Conservation (phyloP, 352 stramenopile species). For the Phytopythium oedochilum region DNA sequence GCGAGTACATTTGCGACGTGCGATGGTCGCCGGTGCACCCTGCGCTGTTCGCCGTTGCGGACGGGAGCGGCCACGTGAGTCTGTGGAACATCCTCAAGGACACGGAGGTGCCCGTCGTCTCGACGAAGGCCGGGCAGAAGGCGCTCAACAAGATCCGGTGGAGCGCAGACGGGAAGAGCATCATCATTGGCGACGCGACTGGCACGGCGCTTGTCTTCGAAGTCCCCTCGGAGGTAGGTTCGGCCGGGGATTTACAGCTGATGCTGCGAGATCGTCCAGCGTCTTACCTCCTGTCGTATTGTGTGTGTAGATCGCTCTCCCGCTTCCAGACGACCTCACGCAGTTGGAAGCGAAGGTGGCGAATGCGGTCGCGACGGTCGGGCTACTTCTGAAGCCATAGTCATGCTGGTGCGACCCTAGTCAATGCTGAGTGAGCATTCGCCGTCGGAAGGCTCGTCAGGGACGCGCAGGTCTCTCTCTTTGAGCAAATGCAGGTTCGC, state of each 20-base stretch:
- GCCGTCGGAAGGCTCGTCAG: too few relatives aligned
- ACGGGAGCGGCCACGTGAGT: conserved; percentile 63
- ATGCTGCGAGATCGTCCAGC: too few relatives aligned
- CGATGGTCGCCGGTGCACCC: conserved; percentile 79
- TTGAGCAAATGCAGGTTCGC: too few relatives aligned
- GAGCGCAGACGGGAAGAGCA: conserved; percentile 68
- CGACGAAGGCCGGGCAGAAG: conserved; percentile 62
- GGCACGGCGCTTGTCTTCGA: conserved; percentile 77
- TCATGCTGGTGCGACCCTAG: too few relatives aligned
- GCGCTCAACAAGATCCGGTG: conserved; percentile 85
- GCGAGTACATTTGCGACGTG: conserved; percentile 87
- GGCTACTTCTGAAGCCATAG: not conserved
- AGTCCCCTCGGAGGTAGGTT: conserved; percentile 68
- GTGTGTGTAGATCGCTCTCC: conserved; percentile 54
- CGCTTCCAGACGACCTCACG: conserved; percentile 54
- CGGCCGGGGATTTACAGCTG: too few relatives aligned
- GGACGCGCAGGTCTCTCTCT: too few relatives aligned
- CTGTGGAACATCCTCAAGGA: conserved; percentile 87
- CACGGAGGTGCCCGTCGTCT: conserved; percentile 65
- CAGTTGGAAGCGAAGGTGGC: conserved; percentile 65
- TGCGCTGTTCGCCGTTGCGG: conserved; percentile 77
- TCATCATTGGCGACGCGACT: conserved; percentile 75
- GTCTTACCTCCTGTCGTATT: too few relatives aligned
- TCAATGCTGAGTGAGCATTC: too few relatives aligned
- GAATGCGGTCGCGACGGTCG: conserved; percentile 34